These are phyloP conservation scores for Colletotrichum gigasporum DNA, from an alignment of 2,329 filamentous ascomycete genomes.

Conservation along the genomic window DNA sequence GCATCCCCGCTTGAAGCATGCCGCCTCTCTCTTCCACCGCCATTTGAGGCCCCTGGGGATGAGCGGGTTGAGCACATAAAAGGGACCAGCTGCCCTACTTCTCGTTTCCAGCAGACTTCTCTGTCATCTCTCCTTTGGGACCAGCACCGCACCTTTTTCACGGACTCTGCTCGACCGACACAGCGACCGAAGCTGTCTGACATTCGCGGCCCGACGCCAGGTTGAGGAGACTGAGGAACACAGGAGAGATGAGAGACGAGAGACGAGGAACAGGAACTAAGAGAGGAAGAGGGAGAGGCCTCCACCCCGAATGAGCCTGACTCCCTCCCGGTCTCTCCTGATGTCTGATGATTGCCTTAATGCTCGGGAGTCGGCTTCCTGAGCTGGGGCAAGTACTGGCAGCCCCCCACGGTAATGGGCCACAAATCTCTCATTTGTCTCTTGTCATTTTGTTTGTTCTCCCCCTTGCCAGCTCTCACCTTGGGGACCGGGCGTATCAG, in stretches of 20 bases:
- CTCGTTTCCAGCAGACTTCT: background rate
- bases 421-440: conserved; percentile 11
- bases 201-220: background rate
- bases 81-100: background rate
- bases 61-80: conserved; percentile 14
- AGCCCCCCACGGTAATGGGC: conserved; percentile 23
- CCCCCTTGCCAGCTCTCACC: background rate
- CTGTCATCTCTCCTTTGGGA: background rate
- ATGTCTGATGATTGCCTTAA: conserved; percentile 2
- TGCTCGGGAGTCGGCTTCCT: background rate
- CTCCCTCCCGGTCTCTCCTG: background rate
- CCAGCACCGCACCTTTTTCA: background rate
- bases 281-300: background rate
- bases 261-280: background rate
- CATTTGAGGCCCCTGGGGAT: background rate
- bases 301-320: conserved; percentile 3
- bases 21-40: conserved; percentile 19
- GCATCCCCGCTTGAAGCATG: background rate
- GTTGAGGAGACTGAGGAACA: background rate
- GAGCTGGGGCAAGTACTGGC: background rate
- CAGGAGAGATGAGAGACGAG: background rate
- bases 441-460: background rate
- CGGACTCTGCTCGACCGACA: background rate
- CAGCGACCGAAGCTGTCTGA: no score
- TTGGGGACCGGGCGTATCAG: background rate